Conservation (phyloP, 805 yeast species). For the Novakomyces olei region DNA sequence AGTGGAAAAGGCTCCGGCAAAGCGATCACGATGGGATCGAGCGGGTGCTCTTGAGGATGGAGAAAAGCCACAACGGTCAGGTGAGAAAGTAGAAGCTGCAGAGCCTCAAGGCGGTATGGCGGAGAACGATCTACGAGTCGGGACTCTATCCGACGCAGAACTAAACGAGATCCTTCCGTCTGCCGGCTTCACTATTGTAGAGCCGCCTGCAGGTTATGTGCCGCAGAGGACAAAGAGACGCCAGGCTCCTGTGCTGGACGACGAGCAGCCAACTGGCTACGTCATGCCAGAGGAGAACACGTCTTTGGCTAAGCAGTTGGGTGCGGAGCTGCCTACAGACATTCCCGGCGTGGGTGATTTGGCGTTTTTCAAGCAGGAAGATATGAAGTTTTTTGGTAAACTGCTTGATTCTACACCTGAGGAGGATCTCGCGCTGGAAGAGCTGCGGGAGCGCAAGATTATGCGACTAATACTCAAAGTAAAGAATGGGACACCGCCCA, state of each 20-base stretch:
- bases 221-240: constrained; percentile 19
- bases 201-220: constrained; percentile 25
- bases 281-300: constrained; percentile 14
- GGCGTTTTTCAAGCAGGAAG: constrained; percentile 48
- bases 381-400: constrained; percentile 46
- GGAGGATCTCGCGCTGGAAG: constrained; percentile 25
- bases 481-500: constrained; percentile 54
- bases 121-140: constrained; percentile 2
- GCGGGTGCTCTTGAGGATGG: constrained; percentile 8
- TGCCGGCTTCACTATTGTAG: constrained; percentile 24
- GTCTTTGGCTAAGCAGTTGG: constrained; percentile 10
- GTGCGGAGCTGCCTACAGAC: constrained; percentile 23
- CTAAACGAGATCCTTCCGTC: constrained; percentile 30
- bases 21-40: constrained; percentile 17
- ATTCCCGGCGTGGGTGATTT: constrained; percentile 46
- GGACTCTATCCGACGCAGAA: constrained; percentile 22
- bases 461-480: constrained; percentile 42
- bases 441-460: constrained; percentile 35
- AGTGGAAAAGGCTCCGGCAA: constrained; percentile 6
- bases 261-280: constrained; percentile 17
- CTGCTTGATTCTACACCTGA: constrained; percentile 20
- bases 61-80: constrained; percentile 11
- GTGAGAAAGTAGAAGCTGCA: constrained; percentile 13
- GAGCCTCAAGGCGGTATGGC: constrained; percentile 4
- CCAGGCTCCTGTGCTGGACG: constrained; percentile 32